phyloP scores from a whole-genome alignment of 2,329 filamentous ascomycete genomes.

The Anthostomella pinea region DNA sequence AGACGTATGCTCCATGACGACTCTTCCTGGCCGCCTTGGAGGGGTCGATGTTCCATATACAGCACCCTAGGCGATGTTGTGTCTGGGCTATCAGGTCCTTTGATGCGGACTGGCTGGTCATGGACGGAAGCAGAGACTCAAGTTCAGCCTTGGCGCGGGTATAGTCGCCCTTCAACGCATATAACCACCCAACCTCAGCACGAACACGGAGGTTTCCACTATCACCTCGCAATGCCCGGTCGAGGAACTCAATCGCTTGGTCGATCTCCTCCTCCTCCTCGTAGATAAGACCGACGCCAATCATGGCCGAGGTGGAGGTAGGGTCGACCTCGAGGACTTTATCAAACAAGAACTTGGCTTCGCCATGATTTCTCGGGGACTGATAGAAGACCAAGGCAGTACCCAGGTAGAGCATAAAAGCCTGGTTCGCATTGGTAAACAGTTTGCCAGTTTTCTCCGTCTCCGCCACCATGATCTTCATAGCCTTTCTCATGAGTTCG shows the following conservation, averaged over 20 bases:
- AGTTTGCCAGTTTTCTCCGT: constrained; percentile 64
- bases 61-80: constrained; percentile 82
- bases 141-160: constrained; percentile 65
- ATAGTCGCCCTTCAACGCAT: constrained; percentile 77
- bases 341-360: constrained; percentile 85
- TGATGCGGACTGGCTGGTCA: constrained; percentile 53
- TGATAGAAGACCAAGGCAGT: constrained; percentile 91
- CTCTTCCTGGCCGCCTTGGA: constrained; percentile 74
- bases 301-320: constrained; percentile 74
- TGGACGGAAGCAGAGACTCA: constrained; percentile 61
- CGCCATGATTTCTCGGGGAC: constrained; percentile 81
- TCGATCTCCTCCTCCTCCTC: constrained; percentile 90
- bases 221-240: constrained; percentile 71
- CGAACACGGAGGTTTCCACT: constrained; percentile 72
- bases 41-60: constrained; percentile 79
- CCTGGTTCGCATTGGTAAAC: constrained; percentile 69
- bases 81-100: constrained; percentile 80
- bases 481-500: constrained; percentile 74
- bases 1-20: constrained; percentile 77
- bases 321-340: constrained; percentile 73
- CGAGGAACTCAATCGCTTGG: constrained; percentile 77
- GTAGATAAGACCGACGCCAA: constrained; percentile 86
- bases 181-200: constrained; percentile 90
- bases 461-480: constrained; percentile 59
- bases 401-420: constrained; percentile 72